Conservation (phyloP, 495 filamentous ascomycete species). For the Hypoxylon perforatum region DNA sequence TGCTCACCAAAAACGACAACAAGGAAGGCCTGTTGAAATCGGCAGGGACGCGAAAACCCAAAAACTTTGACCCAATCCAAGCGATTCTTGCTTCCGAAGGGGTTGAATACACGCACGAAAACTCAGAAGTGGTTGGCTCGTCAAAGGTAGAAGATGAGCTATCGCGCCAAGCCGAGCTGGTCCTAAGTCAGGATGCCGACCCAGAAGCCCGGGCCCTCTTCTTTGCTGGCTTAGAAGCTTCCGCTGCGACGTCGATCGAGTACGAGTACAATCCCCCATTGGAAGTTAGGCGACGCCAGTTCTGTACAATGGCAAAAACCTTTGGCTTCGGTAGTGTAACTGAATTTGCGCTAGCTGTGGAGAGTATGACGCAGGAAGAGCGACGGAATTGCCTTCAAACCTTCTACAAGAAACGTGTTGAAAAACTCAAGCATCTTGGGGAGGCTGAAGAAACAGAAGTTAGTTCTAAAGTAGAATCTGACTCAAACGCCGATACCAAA, state of each 20-base stretch:
- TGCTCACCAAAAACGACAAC: conserved; percentile 68
- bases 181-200: conserved; percentile 60
- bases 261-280: conserved; percentile 81
- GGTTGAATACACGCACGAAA: conserved; percentile 95
- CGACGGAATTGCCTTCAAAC: conserved; percentile 79
- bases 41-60: conserved; percentile 53
- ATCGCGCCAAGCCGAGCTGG: conserved; percentile 77
- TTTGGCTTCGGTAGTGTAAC: conserved; percentile 81
- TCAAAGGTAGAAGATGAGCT: conserved; percentile 85
- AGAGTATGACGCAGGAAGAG: conserved; percentile 91
- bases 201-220: conserved; percentile 50
- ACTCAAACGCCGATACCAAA: conserved; percentile 20
- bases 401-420: conserved; percentile 73
- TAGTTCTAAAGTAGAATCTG: conserved; percentile 11
- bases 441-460: conserved; percentile 15
- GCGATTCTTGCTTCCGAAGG: conserved; percentile 90
- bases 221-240: conserved; percentile 44
- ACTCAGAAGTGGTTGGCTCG: conserved; percentile 93
- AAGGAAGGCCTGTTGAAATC: conserved; percentile 47
- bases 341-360: conserved; percentile 93
- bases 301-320: conserved; percentile 86
- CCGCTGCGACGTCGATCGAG: conserved; percentile 50
- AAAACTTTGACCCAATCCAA: conserved; percentile 76
- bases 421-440: conserved; percentile 46
- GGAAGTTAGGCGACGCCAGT: conserved; percentile 82